Conservation (phyloP, 31 red algal genomes). For the Odonthalia washingtoniensis region DNA sequence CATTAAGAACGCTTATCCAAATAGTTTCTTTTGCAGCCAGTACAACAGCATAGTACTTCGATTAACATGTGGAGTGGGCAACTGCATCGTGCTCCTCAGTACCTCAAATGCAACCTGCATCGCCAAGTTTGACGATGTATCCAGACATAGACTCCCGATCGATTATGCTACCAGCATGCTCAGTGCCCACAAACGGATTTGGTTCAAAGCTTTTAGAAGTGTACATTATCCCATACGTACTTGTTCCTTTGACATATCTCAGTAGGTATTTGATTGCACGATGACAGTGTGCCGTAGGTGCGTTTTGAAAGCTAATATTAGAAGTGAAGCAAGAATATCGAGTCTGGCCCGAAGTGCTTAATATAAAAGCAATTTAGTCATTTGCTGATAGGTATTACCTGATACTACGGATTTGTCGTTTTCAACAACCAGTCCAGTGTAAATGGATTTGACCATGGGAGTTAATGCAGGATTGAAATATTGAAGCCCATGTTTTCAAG, state of each 20-base stretch:
- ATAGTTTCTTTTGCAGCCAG: constrained; percentile 28
- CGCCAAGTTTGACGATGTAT: constrained; percentile 1
- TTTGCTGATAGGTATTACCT: not conserved
- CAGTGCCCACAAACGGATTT: constrained; percentile 10
- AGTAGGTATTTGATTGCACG: constrained; percentile 5
- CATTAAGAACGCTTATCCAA: constrained; percentile 32
- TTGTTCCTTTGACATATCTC: constrained; percentile 14
- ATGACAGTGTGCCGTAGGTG: constrained; percentile 26
- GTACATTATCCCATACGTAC: not conserved
- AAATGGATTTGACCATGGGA: constrained; percentile 3
- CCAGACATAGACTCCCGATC: constrained; percentile 34
- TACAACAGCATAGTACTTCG: constrained; percentile 23
- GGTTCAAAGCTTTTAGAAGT: not conserved
- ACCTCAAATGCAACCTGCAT: not conserved
- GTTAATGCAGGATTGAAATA: not conserved
- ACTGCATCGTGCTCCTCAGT: constrained; percentile 22
- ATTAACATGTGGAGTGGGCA: constrained; percentile 19
- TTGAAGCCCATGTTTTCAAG: constrained; percentile 18
- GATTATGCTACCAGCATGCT: constrained; percentile 4
- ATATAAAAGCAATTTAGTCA: not conserved
- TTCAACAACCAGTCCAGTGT: not conserved
- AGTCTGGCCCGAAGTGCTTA: not conserved
- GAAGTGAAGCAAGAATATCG: constrained; percentile 27
- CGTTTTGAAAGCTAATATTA: constrained; percentile 23
- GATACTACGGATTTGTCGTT: not conserved